Percentiles rank a stretch among this genome's conserved stretches.
These are phyloP conservation scores for Xylaria sp. DNA, from an alignment of 2,329 filamentous ascomycete genomes.

Conservation along the genomic window DNA sequence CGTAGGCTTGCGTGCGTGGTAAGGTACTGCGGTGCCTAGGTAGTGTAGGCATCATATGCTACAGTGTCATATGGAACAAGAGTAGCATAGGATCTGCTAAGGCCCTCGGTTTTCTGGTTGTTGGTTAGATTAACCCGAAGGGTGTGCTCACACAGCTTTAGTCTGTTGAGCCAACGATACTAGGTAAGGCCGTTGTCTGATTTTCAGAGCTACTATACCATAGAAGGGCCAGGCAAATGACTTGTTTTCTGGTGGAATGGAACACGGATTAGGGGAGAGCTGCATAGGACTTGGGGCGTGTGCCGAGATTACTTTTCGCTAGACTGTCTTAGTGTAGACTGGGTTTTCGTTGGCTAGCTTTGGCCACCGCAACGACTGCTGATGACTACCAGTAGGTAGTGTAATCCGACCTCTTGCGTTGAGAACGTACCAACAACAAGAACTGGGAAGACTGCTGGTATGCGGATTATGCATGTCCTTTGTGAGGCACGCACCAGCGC, in stretches of 20 bases:
- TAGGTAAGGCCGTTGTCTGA: constrained; percentile 7
- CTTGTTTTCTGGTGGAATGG: constrained; percentile 23
- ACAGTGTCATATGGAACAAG: constrained; percentile 2
- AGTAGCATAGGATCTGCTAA: constrained; percentile 7
- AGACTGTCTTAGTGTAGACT: neutral
- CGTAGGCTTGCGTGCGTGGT: constrained; percentile 6
- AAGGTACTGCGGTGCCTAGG: neutral
- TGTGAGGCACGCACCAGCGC: constrained; percentile 22
- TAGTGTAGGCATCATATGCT: constrained; percentile 7
- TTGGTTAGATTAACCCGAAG: constrained; percentile 13
- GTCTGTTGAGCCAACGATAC: neutral
- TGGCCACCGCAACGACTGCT: neutral
- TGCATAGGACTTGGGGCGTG: constrained; percentile 41
- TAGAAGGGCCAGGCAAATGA: constrained; percentile 29
- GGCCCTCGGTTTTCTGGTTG: constrained; percentile 16
- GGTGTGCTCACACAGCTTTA: constrained; percentile 11
- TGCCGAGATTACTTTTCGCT: constrained; percentile 40
- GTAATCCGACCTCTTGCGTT: constrained; percentile 26
- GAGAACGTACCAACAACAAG: constrained; percentile 11
- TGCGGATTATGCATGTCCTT: constrained; percentile 14
- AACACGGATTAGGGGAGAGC: constrained; percentile 40
- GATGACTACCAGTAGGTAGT: neutral
- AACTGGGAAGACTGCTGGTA: neutral
- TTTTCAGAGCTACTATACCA: constrained; percentile 20
- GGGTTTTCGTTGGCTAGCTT: constrained; percentile 16